Base-by-base conservation (phyloP, 106 monocot genomes). In the Dioscorea dumetorum region DNA sequence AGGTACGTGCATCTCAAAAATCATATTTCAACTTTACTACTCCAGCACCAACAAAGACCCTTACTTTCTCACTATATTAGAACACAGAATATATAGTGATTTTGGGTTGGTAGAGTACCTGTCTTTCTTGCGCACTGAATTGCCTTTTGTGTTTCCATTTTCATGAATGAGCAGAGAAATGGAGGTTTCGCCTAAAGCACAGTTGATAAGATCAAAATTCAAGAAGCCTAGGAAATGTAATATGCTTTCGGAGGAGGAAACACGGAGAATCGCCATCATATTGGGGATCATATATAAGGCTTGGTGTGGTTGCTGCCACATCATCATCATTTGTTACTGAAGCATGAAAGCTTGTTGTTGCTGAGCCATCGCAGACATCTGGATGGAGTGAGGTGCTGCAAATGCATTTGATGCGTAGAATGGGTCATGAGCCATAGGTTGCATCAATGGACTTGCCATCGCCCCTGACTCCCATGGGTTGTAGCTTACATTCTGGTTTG, bases 311-410 rank as follows among this genome's bases (percentile, higher is more conserved):
- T 62, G 79, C 32, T 76, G 72, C 41, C 81, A 80, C 81, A 82
- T 86, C 81, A 82, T 76, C 87, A 93, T 41, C 41, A 41, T 83
- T 71, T 80, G 79, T 78, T 86, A 88, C 69, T 90, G 94, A 60
- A 82, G 62, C 75, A 94, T 78, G 71, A 87, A 81, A 28, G 87
- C 87, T 53, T 94, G 94, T 51, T 95, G 91, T 48, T 94, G 94
- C 75, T 94, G 94, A 21, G 85, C 86, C 91, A 95, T 91, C 10
- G 79, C 68, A 17, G 91, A 80, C 85, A 88, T 88, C 76, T 95
- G 95, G 24, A 95, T 91, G 4, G 69, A 57, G 56, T 83, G 77
- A 54, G 95, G 88, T 1, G 95, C 83, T 3, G 74, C 57, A 13
- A 84, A 33, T 16, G 41, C 32, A 49, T 69, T 82, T 23, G 91